These are phyloP conservation scores for Colletotrichum salicis DNA, from an alignment of 2,329 filamentous ascomycete genomes.

Conservation along the genomic window DNA sequence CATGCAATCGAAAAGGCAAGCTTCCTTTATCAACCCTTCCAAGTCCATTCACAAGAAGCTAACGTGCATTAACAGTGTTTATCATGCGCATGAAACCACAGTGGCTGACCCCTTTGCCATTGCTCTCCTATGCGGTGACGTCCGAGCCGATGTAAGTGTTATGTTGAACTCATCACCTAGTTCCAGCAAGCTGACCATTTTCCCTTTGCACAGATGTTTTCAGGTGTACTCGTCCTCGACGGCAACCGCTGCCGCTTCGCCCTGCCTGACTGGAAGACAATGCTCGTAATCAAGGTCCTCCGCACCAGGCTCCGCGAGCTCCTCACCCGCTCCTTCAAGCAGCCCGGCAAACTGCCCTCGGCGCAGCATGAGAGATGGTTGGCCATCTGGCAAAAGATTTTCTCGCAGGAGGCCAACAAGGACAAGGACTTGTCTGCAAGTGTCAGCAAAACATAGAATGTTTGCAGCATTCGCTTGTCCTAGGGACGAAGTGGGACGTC, in stretches of 20 bases:
- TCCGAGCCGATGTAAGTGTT: constrained; percentile 81
- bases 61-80: constrained; percentile 62
- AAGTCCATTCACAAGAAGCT: constrained; percentile 34
- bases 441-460: constrained; percentile 42
- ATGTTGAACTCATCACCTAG: neutral
- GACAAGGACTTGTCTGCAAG: constrained; percentile 40
- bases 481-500: neutral
- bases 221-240: constrained; percentile 87
- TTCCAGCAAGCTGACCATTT: constrained; percentile 11
- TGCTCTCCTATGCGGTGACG: constrained; percentile 86
- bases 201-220: constrained; percentile 72
- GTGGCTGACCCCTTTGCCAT: constrained; percentile 84
- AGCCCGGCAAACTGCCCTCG: constrained; percentile 70
- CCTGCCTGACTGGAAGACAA: constrained; percentile 87
- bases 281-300: constrained; percentile 88
- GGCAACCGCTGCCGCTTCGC: constrained; percentile 87
- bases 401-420: constrained; percentile 62
- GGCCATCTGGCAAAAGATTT: constrained; percentile 78
- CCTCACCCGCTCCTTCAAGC: constrained; percentile 76
- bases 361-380: constrained; percentile 79
- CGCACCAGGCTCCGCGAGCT: constrained; percentile 80
- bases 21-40: constrained; percentile 35
- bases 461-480: neutral
- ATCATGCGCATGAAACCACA: constrained; percentile 91
- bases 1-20: constrained; percentile 87